Conservation (phyloP, 1,284 basidiomycete species). For the Tylopilus sp. region DNA sequence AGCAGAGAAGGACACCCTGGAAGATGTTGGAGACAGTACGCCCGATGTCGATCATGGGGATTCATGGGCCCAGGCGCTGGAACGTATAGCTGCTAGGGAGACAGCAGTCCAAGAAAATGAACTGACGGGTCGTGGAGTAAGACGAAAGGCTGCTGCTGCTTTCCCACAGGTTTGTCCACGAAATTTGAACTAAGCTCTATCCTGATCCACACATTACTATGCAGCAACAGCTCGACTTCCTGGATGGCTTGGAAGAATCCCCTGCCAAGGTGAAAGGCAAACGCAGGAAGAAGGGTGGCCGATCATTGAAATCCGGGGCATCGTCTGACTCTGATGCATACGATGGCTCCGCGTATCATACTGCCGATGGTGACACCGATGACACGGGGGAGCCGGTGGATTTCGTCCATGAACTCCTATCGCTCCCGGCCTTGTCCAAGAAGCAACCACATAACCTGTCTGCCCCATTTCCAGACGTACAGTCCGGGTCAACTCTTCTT, state of each 20-base stretch:
- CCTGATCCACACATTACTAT: constrained; percentile 5
- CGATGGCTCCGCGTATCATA: constrained; percentile 15
- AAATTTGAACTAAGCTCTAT: background rate
- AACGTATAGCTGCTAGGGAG: constrained; percentile 58
- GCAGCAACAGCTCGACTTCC: constrained; percentile 34
- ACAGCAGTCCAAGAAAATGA: constrained; percentile 46
- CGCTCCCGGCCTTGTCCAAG: constrained; percentile 6
- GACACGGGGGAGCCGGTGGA: constrained; percentile 23
- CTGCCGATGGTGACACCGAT: constrained; percentile 26
- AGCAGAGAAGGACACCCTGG: constrained; percentile 63
- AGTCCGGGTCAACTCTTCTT: constrained; percentile 16
- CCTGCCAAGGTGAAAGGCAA: constrained; percentile 25
- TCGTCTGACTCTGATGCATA: constrained; percentile 35
- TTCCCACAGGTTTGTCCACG: constrained; percentile 46
- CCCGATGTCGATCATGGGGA: constrained; percentile 52
- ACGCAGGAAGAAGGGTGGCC: constrained; percentile 25
- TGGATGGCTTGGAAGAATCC: constrained; percentile 30
- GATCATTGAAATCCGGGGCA: constrained; percentile 19
- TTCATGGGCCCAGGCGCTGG: constrained; percentile 73
- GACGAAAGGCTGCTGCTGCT: constrained; percentile 60
- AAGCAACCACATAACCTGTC: constrained; percentile 12
- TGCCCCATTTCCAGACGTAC: constrained; percentile 1
- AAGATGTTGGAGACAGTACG: constrained; percentile 57
- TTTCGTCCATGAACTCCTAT: constrained; percentile 3
- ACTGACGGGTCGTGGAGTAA: constrained; percentile 64